These are phyloP conservation scores for Sporothrix humicola DNA, from an alignment of 2,329 filamentous ascomycete genomes.

Conservation along the genomic window DNA sequence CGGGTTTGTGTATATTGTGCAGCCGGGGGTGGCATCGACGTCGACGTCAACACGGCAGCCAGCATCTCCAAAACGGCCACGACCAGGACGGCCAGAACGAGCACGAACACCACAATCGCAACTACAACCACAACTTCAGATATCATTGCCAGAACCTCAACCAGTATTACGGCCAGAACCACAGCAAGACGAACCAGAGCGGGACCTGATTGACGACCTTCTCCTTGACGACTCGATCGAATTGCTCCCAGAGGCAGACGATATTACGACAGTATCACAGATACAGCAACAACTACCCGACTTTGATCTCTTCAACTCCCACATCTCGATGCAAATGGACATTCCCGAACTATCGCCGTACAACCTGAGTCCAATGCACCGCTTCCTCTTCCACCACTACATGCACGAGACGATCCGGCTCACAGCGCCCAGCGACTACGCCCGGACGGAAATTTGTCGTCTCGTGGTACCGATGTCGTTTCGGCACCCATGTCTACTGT, in stretches of 20 bases:
- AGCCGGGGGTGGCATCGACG: not conserved
- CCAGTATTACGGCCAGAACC: not conserved
- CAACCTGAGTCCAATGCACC: slow-evolving; percentile 23
- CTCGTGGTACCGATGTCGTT: slow-evolving; percentile 33
- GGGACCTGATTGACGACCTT: not conserved
- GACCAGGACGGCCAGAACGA: not conserved
- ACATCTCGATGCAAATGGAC: not conserved
- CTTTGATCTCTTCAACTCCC: no score
- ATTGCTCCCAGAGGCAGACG: not conserved
- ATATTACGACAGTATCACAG: not conserved
- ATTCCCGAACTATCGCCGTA: not conserved
- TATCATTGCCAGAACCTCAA: not conserved
- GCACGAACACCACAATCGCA: not conserved
- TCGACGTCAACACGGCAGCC: not conserved
- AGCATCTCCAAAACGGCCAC: not conserved
- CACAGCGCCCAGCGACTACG: slow-evolving; percentile 35
- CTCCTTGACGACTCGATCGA: not conserved
- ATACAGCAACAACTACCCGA: no score
- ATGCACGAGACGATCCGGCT: slow-evolving; percentile 35
- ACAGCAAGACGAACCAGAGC: not conserved
- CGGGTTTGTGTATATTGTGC: slow-evolving; percentile 29
- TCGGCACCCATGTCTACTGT: slow-evolving; percentile 31
- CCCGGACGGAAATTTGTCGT: slow-evolving; percentile 33
- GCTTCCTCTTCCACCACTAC: slow-evolving; percentile 34
- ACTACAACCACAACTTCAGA: not conserved